A percentile compares a stretch with the other conserved stretches of the same genome.
phyloP scores from a whole-genome alignment of 495 filamentous ascomycete species.

The Talaromyces stipitatus region DNA sequence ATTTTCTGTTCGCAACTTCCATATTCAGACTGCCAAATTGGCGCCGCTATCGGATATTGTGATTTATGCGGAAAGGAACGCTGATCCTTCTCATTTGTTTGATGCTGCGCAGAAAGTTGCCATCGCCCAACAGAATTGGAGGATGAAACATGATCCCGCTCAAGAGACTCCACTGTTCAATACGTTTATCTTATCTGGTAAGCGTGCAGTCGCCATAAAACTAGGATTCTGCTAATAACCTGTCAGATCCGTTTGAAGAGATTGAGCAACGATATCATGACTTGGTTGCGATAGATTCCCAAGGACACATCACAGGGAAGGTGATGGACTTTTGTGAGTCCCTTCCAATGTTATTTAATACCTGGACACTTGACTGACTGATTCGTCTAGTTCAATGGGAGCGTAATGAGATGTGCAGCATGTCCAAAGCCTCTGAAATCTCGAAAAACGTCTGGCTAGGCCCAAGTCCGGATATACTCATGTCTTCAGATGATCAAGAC shows the following conservation, averaged over 20 bases:
- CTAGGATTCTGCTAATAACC: constrained; percentile 16
- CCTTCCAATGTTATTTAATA: not conserved
- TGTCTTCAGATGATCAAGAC: constrained; percentile 21
- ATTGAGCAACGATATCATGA: constrained; percentile 65
- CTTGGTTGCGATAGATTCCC: constrained; percentile 67
- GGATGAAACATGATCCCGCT: constrained; percentile 49
- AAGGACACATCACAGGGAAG: constrained; percentile 63
- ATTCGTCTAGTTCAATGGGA: constrained; percentile 64
- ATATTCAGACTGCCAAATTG: constrained; percentile 88
- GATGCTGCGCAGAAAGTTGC: constrained; percentile 65
- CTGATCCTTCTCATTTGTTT: constrained; percentile 45
- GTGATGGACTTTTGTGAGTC: constrained; percentile 80
- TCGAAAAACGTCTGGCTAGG: constrained; percentile 85
- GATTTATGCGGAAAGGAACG: constrained; percentile 71
- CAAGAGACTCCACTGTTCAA: constrained; percentile 61
- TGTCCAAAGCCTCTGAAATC: constrained; percentile 87
- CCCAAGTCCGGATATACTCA: constrained; percentile 66
- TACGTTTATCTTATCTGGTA: constrained; percentile 71
- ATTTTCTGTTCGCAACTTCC: constrained; percentile 85
- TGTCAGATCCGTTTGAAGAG: constrained; percentile 54
- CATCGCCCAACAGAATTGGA: constrained; percentile 68
- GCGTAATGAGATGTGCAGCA: constrained; percentile 81
- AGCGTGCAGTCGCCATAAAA: constrained; percentile 18
- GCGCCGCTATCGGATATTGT: constrained; percentile 87
- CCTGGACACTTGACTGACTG: too few relatives aligned